Base-by-base conservation (phyloP, 306 rosid species). In the Spatholobus suberectus region DNA sequence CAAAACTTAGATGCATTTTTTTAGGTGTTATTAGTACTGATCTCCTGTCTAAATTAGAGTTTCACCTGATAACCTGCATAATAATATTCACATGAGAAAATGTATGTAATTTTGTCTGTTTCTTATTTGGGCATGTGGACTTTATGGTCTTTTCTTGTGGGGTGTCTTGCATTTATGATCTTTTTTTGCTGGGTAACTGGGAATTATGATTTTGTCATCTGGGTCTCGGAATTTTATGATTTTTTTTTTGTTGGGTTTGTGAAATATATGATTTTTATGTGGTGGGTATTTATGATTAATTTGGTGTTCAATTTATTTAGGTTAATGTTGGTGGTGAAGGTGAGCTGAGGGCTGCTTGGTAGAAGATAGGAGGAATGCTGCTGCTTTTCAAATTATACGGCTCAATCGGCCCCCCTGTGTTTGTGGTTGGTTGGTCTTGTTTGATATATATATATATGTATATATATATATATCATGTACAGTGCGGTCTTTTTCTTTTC, bases 311-410 rank as follows among this genome's bases (percentile, higher is more conserved):
- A 66, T 75, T 73, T 66, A 14, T 55, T 79, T 89, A 94, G 97
- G 88, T 20, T 55, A 63, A 76, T 73, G 77, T 54, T 61, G 76
- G 20, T 13, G 74, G 55, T 8, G 70, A 29, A 80, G 87, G 85
- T 58, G 70, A 55, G 59, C 49, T 76, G 70, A 83, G 84, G 80
- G 95, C 97, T 54, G 38, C 70, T 58, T 90, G 90, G 46, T 94
- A 91, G 95, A 86, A 49, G 63, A 62, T 80, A 41, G 8, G 47
- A 63, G 86, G 75, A 35, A 70, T 67, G 63, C 40, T 63, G 76
- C 63, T 41, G 44, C 63, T 69, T 76, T 82, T 80, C 80, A 69
- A 80, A 58, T 74, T 58, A 54, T 67, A 15, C 41, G 65, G 74
- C 73, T 84, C 84, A 86, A 17, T 87, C 86, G 76, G 38, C 47